A percentile compares a stretch with the other conserved stretches of the same genome.
These are phyloP conservation scores for Cercospora nicotianae DNA, from an alignment of 2,329 filamentous ascomycete species.

Conservation along the genomic window DNA sequence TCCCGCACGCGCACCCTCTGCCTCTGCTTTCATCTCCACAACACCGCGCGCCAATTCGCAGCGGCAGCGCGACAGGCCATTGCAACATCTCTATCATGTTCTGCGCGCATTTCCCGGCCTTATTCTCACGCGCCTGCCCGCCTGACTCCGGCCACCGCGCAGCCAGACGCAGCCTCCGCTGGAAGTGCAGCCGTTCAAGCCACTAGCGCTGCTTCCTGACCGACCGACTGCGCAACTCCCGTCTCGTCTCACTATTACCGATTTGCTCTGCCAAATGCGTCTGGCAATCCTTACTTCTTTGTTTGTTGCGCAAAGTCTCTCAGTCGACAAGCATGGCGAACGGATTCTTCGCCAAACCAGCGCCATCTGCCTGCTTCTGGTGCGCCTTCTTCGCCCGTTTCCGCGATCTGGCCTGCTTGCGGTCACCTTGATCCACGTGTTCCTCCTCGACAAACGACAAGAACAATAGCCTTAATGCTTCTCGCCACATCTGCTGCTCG, in stretches of 20 bases:
- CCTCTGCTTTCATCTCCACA: not conserved
- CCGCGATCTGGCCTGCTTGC: slow-evolving; percentile 59
- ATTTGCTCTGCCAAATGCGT: not conserved
- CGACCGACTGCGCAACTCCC: not conserved
- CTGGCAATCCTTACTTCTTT: not conserved
- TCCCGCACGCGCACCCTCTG: not conserved
- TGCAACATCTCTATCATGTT: not conserved
- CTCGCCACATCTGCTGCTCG: slow-evolving; percentile 22
- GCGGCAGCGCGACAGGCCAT: not conserved
- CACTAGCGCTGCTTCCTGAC: slow-evolving; percentile 2
- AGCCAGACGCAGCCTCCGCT: not conserved
- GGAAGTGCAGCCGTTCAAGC: not conserved
- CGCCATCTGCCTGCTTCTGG: slow-evolving; percentile 50
- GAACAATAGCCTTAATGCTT: slow-evolving; percentile 7
- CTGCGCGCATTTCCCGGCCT: not conserved
- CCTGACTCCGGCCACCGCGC: not conserved
- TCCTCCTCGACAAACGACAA: slow-evolving; percentile 7
- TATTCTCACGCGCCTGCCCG: not conserved
- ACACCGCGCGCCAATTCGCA: not conserved
- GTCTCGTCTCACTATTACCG: not conserved
- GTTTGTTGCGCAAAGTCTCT: not conserved
- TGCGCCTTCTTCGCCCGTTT: slow-evolving; percentile 65
- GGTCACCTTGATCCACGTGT: not conserved
- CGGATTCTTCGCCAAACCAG: slow-evolving; percentile 18
- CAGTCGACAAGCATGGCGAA: slow-evolving; percentile 27